A percentile compares a stretch with the other conserved stretches of the same genome.
phyloP scores from a whole-genome alignment of 2,329 filamentous ascomycete genomes.

The Hypoxylon sp. region DNA sequence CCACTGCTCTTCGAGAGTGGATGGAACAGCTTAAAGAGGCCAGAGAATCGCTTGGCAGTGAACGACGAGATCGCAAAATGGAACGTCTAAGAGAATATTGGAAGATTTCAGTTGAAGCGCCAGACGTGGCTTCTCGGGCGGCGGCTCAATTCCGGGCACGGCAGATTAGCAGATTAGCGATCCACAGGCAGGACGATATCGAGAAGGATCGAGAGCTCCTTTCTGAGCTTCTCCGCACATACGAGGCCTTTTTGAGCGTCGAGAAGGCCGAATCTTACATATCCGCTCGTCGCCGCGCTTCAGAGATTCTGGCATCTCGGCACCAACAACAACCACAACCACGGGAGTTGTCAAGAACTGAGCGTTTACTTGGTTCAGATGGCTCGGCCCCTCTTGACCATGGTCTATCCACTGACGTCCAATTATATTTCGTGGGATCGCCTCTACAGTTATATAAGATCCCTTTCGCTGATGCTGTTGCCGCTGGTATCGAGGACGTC shows the following conservation, averaged over 20 bases:
- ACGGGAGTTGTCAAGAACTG: conserved; percentile 34
- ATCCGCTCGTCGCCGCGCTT: conserved; percentile 25
- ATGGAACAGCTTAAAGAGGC: conserved; percentile 32
- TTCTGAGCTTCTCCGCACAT: conserved; percentile 40
- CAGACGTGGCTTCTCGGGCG: conserved; percentile 6
- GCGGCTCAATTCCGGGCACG: conserved; percentile 18
- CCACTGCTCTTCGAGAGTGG: conserved; percentile 39
- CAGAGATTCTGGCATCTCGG: not conserved
- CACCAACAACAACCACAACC: not conserved
- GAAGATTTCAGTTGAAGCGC: not conserved
- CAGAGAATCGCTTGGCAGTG: conserved; percentile 30
- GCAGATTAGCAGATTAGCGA: conserved; percentile 9
- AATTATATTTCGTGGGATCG: conserved; percentile 30
- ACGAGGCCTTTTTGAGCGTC: conserved; percentile 37
- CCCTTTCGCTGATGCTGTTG: conserved; percentile 32
- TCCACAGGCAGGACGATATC: conserved; percentile 11
- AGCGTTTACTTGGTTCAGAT: conserved; percentile 45
- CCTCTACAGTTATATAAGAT: conserved; percentile 25
- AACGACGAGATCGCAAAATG: conserved; percentile 25
- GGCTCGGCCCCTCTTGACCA: conserved; percentile 21
- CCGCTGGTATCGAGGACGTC: conserved; percentile 25
- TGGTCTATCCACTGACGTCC: not conserved
- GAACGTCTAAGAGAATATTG: conserved; percentile 11
- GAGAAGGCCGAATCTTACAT: conserved; percentile 33
- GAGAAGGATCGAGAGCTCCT: conserved; percentile 34